These are phyloP conservation scores for Strobilomyces confusus DNA, from an alignment of 768 basidiomycete species.

Conservation along the genomic window DNA sequence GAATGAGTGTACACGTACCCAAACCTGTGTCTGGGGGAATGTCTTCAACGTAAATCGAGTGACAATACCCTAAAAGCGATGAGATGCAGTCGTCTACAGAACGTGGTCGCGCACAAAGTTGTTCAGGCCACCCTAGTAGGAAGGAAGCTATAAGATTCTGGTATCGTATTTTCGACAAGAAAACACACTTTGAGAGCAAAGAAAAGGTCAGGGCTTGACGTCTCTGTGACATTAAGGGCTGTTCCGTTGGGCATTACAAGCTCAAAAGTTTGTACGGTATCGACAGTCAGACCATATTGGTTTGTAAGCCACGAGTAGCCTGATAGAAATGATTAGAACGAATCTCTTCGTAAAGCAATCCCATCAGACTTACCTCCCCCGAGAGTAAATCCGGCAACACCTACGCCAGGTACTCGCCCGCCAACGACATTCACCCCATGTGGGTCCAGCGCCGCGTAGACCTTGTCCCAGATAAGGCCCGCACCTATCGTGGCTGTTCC, in stretches of 20 bases:
- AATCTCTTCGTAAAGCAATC: neutral
- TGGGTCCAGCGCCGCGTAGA: slow-evolving; percentile 46
- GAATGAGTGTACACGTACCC: slow-evolving; percentile 39
- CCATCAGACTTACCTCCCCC: slow-evolving; percentile 43
- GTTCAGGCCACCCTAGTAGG: slow-evolving; percentile 55
- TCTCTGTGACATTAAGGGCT: slow-evolving; percentile 31
- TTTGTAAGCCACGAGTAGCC: slow-evolving; percentile 47
- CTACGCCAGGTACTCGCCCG: slow-evolving; percentile 48
- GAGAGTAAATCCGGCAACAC: slow-evolving; percentile 27
- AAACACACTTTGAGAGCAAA: slow-evolving; percentile 34
- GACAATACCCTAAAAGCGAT: slow-evolving; percentile 45
- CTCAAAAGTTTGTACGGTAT: slow-evolving; percentile 52
- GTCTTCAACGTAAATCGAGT: slow-evolving; percentile 54
- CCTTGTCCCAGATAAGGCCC: slow-evolving; percentile 59
- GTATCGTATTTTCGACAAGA: neutral
- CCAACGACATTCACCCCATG: slow-evolving; percentile 53
- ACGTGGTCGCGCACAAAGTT: slow-evolving; percentile 43
- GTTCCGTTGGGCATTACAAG: slow-evolving; percentile 48
- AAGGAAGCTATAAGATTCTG: neutral
- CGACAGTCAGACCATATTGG: slow-evolving; percentile 54
- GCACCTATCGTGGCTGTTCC: slow-evolving; percentile 38
- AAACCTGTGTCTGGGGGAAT: slow-evolving; percentile 52
- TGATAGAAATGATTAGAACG: neutral
- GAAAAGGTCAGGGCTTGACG: slow-evolving; percentile 27
- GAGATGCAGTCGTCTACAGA: neutral